These are phyloP conservation scores for Fusarium buxicola DNA, from an alignment of 2,329 filamentous ascomycete genomes.

Conservation along the genomic window DNA sequence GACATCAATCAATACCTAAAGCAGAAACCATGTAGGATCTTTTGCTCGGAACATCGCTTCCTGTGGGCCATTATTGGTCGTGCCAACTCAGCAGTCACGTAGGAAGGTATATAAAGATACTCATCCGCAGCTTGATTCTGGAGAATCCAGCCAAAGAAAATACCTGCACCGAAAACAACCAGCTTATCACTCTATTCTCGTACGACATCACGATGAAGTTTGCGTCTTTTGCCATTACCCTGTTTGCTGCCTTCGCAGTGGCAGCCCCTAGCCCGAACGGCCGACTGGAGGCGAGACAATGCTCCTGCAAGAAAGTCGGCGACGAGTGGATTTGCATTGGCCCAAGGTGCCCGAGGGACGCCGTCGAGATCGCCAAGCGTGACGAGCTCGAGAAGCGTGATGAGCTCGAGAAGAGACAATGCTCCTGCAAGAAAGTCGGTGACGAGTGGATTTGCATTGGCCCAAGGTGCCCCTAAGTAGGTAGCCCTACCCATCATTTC, in stretches of 20 bases:
- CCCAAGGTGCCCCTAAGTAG: neutral
- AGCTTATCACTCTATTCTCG: neutral
- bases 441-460: constrained; percentile 19
- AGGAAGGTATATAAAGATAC: neutral
- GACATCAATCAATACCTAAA: too few relatives aligned
- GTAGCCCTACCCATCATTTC: too few relatives aligned
- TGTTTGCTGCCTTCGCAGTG: constrained; percentile 23
- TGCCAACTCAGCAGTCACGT: neutral
- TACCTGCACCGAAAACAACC: too few relatives aligned
- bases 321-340: constrained; percentile 16
- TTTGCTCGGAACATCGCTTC: constrained; percentile 20
- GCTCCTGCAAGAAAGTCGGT: constrained; percentile 12
- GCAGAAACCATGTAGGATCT: neutral
- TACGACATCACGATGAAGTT: constrained; percentile 22
- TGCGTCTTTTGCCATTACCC: constrained; percentile 2
- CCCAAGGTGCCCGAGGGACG: neutral
- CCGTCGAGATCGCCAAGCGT: too few relatives aligned
- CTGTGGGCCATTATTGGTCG: too few relatives aligned
- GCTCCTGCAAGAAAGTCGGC: constrained; percentile 8
- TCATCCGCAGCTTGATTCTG: too few relatives aligned
- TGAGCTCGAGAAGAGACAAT: neutral
- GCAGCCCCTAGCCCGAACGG: constrained; percentile 7
- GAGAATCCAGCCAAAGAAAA: neutral
- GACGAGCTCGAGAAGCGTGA: neutral
- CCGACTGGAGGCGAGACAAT: constrained; percentile 7